Evolutionary conservation across 2,329 filamentous ascomycete genomes (phyloP), one percentile per base, ranked within the genome.

Genomic region (Exophiala oligosperma): DNA sequence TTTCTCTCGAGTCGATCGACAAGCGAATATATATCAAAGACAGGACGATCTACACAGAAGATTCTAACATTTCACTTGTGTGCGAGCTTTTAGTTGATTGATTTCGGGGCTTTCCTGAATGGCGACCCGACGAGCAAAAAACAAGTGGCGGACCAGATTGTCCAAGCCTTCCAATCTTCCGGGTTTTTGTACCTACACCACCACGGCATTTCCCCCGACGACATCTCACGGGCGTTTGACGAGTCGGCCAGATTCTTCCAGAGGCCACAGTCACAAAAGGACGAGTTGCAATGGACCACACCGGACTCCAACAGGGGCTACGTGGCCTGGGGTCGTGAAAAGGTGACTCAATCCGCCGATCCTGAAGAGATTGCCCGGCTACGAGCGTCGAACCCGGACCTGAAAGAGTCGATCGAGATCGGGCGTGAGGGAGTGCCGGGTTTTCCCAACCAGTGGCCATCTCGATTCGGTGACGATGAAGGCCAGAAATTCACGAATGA

Each of bases 171-270:
- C 77, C 89, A 92, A 68, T 87, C 83, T 1, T 89, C 92, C 2
- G 92, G 92, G 57, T 96, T 97, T 78, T 84, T 97, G 69, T 96
- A 96, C 74, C 84, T 96, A 40, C 87, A 87, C 67, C 90, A 93
- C 73, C 87, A 93, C 65, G 84, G 88, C 41, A 88, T 96, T 60
- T 74, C 85, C 0, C 68, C 82, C 2, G 75, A 81, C 7, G 80
- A 81, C 8, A 76, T 91, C 11, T 72, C 81, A 59, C 73, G 81
- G 57, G 81, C 88, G 59, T 95, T 94, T 71, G 71, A 77, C 61
- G 79, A 81, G 56, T 92, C 89, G 4, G 85, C 86, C 50, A 76
- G 78, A 61, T 92, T 93, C 79, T 94, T 94, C 73, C 73, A 75
- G 12, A 84, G 88, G 54, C 77, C 86, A 2, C 70, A 78, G 48